Evolutionary conservation across 2,329 filamentous ascomycete species (phyloP).

Genomic region (Penicillium concentricum): DNA sequence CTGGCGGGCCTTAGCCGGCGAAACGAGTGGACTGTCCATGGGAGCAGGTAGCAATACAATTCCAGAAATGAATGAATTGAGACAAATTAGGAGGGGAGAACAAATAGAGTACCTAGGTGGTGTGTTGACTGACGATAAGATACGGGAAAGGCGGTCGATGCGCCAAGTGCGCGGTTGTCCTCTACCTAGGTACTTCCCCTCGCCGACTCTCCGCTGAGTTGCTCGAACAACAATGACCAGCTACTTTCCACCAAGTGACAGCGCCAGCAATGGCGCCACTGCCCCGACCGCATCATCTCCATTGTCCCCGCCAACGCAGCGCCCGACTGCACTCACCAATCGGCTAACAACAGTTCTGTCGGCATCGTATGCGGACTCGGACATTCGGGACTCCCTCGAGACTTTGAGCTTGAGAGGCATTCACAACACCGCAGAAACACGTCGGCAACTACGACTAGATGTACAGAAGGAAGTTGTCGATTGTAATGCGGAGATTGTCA

Average conservation of each 20-base stretch:
- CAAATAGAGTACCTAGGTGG: conserved; percentile 4
- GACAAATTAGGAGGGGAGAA: not conserved
- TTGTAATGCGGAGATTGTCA: conserved; percentile 84
- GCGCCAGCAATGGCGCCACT: conserved; percentile 24
- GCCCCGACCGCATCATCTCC: conserved; percentile 30
- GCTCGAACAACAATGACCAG: conserved; percentile 32
- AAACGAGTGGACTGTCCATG: conserved; percentile 51
- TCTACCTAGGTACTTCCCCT: conserved; percentile 24
- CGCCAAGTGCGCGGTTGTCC: conserved; percentile 16
- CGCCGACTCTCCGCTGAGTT: conserved; percentile 11
- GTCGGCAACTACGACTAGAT: conserved; percentile 76
- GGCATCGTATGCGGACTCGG: conserved; percentile 85
- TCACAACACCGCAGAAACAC: conserved; percentile 72
- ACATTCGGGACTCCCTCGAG: conserved; percentile 80
- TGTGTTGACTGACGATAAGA: conserved; percentile 22
- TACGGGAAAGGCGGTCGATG: conserved; percentile 23
- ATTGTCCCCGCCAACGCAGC: conserved; percentile 33
- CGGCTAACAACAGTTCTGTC: conserved; percentile 85
- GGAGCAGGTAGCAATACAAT: conserved; percentile 13
- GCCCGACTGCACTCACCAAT: conserved; percentile 68
- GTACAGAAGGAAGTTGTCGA: conserved; percentile 90
- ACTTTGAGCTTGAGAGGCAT: conserved; percentile 72
- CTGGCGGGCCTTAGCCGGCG: conserved; percentile 65
- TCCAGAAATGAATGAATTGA: not conserved
- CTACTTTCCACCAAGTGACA: conserved; percentile 31